A percentile compares a stretch with the other conserved stretches of the same genome.
Conservation (phyloP, 108 stramenopile genomes). For the Discostella stelligeroides region DNA sequence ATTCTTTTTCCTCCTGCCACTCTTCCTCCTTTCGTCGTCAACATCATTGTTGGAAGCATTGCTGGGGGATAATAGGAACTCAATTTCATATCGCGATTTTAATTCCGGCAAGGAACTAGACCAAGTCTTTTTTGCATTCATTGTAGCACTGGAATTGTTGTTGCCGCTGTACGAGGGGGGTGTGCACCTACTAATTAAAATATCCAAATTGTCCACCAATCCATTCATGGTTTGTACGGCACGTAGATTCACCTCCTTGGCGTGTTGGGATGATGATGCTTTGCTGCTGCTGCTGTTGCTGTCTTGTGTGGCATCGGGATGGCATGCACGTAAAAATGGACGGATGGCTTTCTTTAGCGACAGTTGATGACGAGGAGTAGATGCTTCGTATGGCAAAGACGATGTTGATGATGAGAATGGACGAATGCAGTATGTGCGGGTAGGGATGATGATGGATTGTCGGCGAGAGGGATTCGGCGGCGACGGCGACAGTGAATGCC, state of each 20-base stretch:
- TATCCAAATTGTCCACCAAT: conserved; percentile 64
- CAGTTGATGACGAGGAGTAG: neutral
- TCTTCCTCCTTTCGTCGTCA: no score
- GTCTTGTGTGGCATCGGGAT: conserved; percentile 61
- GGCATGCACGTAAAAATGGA: conserved; percentile 81
- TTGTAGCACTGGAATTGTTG: neutral
- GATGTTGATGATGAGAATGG: no score
- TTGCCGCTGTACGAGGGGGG: neutral
- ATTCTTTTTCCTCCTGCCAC: conserved; percentile 4
- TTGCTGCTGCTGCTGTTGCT: conserved; percentile 2
- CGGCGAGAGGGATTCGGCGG: no score
- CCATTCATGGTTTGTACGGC: conserved; percentile 84
- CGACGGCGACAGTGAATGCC: no score
- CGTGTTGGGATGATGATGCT: conserved; percentile 19
- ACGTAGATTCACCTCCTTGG: conserved; percentile 59
- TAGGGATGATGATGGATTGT: no score
- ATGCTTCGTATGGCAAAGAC: no score
- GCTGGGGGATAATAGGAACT: conserved; percentile 23
- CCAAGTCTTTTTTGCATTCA: neutral
- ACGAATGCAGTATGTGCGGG: no score
- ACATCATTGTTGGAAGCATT: neutral
- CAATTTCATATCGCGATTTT: conserved; percentile 29
- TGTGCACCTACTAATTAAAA: conserved; percentile 26
- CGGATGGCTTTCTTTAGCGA: conserved; percentile 63
- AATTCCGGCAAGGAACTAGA: conserved; percentile 20